Percentiles rank a stretch among this genome's conserved stretches.
Conservation (phyloP, 176 grass and related monocot genomes). For the Lolium perenne region DNA sequence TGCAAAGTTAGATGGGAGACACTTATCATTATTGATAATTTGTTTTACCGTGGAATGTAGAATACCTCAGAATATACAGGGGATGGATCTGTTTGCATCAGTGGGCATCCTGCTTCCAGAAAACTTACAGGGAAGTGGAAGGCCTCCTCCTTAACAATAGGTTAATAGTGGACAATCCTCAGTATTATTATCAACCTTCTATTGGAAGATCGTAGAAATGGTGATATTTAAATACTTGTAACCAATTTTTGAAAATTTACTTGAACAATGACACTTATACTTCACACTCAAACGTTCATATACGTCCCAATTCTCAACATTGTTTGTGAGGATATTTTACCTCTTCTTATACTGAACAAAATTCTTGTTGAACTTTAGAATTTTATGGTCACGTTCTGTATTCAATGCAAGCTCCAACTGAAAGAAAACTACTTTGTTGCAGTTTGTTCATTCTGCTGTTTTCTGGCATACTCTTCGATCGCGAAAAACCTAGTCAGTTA, state of each 20-base stretch:
- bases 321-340: not conserved
- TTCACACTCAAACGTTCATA: not conserved
- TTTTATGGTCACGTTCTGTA: constrained; percentile 2
- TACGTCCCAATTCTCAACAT: not conserved
- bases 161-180: constrained; percentile 23
- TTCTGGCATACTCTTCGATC: constrained; percentile 61
- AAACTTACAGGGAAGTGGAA: constrained; percentile 66
- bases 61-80: constrained; percentile 48
- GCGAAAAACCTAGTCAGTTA: constrained; percentile 68
- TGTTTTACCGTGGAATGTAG: constrained; percentile 34
- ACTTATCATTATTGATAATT: constrained; percentile 7
- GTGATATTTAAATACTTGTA: constrained; percentile 11
- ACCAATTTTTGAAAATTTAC: not conserved
- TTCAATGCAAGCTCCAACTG: constrained; percentile 13
- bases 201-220: constrained; percentile 10
- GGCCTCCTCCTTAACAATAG: constrained; percentile 55
- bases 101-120: constrained; percentile 52
- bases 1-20: not conserved
- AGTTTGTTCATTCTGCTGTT: constrained; percentile 63
- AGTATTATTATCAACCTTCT: not conserved
- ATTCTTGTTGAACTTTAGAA: not conserved
- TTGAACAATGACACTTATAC: not conserved
- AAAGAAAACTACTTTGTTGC: constrained; percentile 31
- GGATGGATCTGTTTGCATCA: constrained; percentile 63
- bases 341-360: not conserved